A percentile compares a stretch with the other conserved stretches of the same genome.
Evolutionary conservation across 192 early-diverging fungal genomes (phyloP).

Genomic region (Spizellomyces sp.): DNA sequence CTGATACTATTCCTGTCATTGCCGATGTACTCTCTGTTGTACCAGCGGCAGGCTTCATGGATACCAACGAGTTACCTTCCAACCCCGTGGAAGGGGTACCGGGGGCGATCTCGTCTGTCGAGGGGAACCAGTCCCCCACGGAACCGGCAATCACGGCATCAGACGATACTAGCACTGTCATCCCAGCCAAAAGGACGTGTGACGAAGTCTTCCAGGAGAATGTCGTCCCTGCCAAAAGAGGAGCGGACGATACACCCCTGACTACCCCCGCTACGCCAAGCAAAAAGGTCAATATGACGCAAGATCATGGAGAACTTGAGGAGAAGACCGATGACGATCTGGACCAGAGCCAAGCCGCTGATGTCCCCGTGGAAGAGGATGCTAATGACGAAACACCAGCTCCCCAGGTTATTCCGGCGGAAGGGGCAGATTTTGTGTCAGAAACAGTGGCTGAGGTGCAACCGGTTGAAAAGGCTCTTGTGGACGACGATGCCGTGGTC

Average conservation of each 20-base stretch:
- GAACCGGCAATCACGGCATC: not conserved
- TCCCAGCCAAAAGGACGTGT: conserved; percentile 15
- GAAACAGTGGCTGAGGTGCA: not conserved
- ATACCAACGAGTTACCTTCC: not conserved
- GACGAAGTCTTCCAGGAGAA: conserved; percentile 15
- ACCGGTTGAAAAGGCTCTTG: not conserved
- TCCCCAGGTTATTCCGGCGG: not conserved
- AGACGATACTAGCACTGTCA: not conserved
- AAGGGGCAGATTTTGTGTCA: not conserved
- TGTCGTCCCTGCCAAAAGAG: conserved; percentile 15
- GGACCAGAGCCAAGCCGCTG: not conserved
- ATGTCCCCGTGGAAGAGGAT: not conserved
- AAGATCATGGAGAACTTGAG: not conserved
- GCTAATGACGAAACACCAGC: not conserved
- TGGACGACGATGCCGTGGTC: not conserved
- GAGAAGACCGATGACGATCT: not conserved
- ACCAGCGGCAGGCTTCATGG: not conserved
- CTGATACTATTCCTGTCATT: not conserved
- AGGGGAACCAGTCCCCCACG: not conserved
- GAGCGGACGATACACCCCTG: not conserved
- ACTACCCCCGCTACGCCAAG: not conserved
- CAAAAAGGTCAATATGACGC: not conserved
- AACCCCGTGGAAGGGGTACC: not conserved
- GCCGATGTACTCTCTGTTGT: not conserved
- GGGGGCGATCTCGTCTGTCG: not conserved